Evolutionary conservation across 441 rosid species (phyloP).

Genomic region (Erodium texanum): DNA sequence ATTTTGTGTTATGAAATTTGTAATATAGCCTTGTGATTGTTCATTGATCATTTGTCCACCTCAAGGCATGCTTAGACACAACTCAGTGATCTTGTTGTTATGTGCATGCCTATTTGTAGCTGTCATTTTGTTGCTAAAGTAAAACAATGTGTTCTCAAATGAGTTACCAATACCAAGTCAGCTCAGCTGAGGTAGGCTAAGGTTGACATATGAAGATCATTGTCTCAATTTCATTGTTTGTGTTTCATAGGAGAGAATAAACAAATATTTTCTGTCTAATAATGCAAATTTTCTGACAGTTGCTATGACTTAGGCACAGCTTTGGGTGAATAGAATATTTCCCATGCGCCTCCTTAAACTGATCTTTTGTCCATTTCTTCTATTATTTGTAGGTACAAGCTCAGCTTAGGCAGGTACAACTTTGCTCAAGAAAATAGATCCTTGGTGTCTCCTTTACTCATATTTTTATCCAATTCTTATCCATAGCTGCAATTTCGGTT

Average conservation of each 20-base stretch:
- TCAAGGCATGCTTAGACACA: neutral
- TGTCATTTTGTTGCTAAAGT: neutral
- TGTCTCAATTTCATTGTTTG: neutral
- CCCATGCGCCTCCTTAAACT: neutral
- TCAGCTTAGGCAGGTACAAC: slow-evolving; percentile 3
- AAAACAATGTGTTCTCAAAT: neutral
- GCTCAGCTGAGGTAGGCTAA: neutral
- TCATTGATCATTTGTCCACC: neutral
- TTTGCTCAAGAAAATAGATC: slow-evolving; percentile 2
- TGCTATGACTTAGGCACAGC: neutral
- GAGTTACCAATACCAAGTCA: neutral
- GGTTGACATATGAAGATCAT: neutral
- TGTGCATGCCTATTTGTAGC: neutral
- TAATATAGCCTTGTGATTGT: neutral
- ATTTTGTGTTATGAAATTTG: neutral
- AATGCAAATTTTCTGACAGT: slow-evolving; percentile 3
- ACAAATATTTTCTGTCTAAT: neutral
- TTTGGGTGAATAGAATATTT: neutral
- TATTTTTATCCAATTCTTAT: neutral
- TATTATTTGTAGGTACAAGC: neutral
- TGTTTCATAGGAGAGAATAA: neutral
- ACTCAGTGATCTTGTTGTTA: neutral
- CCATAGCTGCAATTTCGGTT: neutral
- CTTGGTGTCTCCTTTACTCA: neutral
- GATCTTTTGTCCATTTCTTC: neutral